A percentile compares a stretch with the other conserved stretches of the same genome.
Evolutionary conservation across 768 basidiomycete species (phyloP).

Genomic region (Leucocoprinus birnbaumii): DNA sequence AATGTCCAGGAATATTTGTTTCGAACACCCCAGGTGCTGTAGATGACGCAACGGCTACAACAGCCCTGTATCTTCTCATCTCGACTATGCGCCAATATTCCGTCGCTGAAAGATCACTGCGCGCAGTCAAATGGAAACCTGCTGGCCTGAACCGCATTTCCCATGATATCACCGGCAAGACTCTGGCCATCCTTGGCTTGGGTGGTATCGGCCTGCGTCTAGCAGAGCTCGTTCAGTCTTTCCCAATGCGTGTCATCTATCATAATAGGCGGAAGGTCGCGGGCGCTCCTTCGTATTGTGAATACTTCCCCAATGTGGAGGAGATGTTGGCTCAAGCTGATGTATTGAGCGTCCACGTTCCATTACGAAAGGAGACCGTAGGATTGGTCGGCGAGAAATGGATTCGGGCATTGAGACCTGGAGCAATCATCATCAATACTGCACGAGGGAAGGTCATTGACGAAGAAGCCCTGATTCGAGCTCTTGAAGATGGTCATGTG

Average conservation of each 20-base stretch:
- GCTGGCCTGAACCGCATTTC: constrained; percentile 40
- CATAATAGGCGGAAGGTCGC: constrained; percentile 58
- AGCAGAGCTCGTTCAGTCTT: constrained; percentile 69
- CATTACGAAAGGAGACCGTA: constrained; percentile 70
- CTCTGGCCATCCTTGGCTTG: constrained; percentile 71
- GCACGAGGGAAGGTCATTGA: constrained; percentile 91
- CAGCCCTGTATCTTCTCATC: constrained; percentile 79
- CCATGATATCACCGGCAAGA: constrained; percentile 66
- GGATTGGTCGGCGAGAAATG: constrained; percentile 71
- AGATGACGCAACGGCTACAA: constrained; percentile 89
- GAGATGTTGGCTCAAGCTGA: constrained; percentile 72
- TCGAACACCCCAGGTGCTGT: constrained; percentile 92
- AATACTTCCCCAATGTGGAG: constrained; percentile 64
- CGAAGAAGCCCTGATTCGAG: constrained; percentile 82
- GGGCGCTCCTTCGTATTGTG: constrained; percentile 67
- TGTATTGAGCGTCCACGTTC: constrained; percentile 84
- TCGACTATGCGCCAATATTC: constrained; percentile 76
- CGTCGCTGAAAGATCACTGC: constrained; percentile 56
- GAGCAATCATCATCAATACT: constrained; percentile 80
- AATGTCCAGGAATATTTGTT: constrained; percentile 60
- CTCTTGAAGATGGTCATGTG: constrained; percentile 86
- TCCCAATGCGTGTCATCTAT: constrained; percentile 91
- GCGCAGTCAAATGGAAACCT: constrained; percentile 60
- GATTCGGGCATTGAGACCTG: constrained; percentile 76
- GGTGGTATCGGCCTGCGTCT: constrained; percentile 76